Evolutionary conservation across 768 basidiomycete genomes (phyloP).

Genomic region (Tremella fuciformis): DNA sequence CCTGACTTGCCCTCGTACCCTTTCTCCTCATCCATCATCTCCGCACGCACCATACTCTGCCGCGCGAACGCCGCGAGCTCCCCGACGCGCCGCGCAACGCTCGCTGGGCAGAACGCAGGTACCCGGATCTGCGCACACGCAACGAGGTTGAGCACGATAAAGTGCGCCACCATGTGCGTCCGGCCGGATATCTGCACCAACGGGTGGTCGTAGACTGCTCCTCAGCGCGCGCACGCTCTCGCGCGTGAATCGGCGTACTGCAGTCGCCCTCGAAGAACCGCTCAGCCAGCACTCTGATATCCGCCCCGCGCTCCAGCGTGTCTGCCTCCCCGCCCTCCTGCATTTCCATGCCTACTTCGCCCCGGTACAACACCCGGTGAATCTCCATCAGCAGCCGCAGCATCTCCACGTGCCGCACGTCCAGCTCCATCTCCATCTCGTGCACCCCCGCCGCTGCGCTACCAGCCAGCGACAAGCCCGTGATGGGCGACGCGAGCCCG

Average conservation of each 20-base stretch:
- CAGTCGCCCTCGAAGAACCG: slow-evolving; percentile 43
- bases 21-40: slow-evolving; percentile 15
- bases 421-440: no score
- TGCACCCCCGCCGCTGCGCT: neutral
- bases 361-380: slow-evolving; percentile 41
- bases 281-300: slow-evolving; percentile 26
- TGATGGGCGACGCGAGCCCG: no score
- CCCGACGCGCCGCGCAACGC: slow-evolving; percentile 5
- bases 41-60: neutral
- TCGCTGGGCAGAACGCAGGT: slow-evolving; percentile 24
- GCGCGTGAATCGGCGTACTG: no score
- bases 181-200: slow-evolving; percentile 22
- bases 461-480: no score
- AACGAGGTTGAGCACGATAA: slow-evolving; percentile 34
- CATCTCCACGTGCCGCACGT: neutral
- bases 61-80: neutral
- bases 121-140: slow-evolving; percentile 19
- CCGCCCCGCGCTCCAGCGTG: slow-evolving; percentile 11
- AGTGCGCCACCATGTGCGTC: slow-evolving; percentile 27
- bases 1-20: slow-evolving; percentile 13
- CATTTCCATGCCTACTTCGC: slow-evolving; percentile 25
- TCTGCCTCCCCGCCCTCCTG: neutral
- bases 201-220: slow-evolving; percentile 39
- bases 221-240: neutral
- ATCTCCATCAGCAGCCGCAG: slow-evolving; percentile 43